These are phyloP conservation scores for Claviceps arundinis DNA, from an alignment of 2,329 filamentous ascomycete species.

Conservation along the genomic window DNA sequence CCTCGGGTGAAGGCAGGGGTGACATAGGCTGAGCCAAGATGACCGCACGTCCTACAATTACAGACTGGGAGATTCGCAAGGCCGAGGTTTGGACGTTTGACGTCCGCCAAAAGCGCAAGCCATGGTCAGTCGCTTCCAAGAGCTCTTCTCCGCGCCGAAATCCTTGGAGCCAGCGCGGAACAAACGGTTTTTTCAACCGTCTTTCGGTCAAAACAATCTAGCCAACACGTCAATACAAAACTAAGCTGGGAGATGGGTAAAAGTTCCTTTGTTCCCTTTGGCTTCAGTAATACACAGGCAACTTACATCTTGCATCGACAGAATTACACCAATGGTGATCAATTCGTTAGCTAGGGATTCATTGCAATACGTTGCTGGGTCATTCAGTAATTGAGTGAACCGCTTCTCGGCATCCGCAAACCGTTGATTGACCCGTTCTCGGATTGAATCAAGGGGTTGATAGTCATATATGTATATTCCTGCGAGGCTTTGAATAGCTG, in stretches of 20 bases:
- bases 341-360: slow-evolving; percentile 17
- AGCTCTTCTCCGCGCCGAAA: slow-evolving; percentile 22
- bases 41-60: slow-evolving; percentile 25
- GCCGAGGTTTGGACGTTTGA: slow-evolving; percentile 20
- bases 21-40: slow-evolving; percentile 28
- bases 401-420: slow-evolving; percentile 19
- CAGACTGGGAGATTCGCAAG: slow-evolving; percentile 23
- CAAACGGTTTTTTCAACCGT: slow-evolving; percentile 17
- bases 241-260: not conserved
- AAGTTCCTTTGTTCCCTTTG: not conserved
- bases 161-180: slow-evolving; percentile 25
- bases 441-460: slow-evolving; percentile 18
- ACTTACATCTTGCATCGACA: slow-evolving; percentile 28
- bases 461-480: slow-evolving; percentile 30
- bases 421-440: slow-evolving; percentile 19
- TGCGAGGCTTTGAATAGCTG: slow-evolving; percentile 27
- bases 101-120: slow-evolving; percentile 22
- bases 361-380: slow-evolving; percentile 11
- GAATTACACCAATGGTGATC: slow-evolving; percentile 23
- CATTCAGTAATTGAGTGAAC: slow-evolving; percentile 16
- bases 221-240: not conserved
- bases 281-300: not conserved
- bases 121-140: slow-evolving; percentile 22
- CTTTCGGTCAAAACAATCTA: slow-evolving; percentile 25
- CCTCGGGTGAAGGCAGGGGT: slow-evolving; percentile 14